A percentile compares a stretch with the other conserved stretches of the same genome.
Evolutionary conservation across 768 basidiomycete genomes (phyloP).

Genomic region (Dendrothele bispora): DNA sequence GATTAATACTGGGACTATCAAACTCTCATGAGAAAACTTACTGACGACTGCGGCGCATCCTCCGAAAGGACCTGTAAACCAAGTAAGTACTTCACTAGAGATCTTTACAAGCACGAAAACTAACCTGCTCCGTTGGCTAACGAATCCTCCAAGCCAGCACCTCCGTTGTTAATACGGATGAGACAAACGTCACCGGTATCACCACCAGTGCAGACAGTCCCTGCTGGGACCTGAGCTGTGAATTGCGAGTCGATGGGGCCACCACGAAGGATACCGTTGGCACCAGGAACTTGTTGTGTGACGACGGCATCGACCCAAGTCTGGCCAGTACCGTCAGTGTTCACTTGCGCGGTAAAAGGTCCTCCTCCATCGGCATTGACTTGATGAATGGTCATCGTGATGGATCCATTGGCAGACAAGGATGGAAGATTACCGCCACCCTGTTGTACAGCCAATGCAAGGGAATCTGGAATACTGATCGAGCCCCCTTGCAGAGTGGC

Average conservation of each 20-base stretch:
- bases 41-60: conserved; percentile 22
- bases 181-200: conserved; percentile 28
- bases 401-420: conserved; percentile 18
- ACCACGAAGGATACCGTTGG: conserved; percentile 20
- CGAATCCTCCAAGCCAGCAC: conserved; percentile 13
- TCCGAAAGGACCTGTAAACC: conserved; percentile 35
- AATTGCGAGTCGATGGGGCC: conserved; percentile 22
- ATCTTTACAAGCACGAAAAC: too few relatives aligned
- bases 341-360: conserved; percentile 24
- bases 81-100: too few relatives aligned
- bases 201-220: conserved; percentile 36
- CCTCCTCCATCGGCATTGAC: conserved; percentile 31
- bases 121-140: conserved; percentile 24
- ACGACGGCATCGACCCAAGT: conserved; percentile 20
- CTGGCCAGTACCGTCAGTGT: conserved; percentile 24
- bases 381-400: conserved; percentile 24
- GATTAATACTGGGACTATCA: not conserved
- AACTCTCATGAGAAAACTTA: not conserved
- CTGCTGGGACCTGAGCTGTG: conserved; percentile 28
- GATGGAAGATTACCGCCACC: conserved; percentile 21
- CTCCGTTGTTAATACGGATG: conserved; percentile 33
- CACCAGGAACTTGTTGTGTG: conserved; percentile 22
- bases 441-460: conserved; percentile 13
- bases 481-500: conserved; percentile 22
- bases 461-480: conserved; percentile 18